phyloP scores from a whole-genome alignment of 1,284 basidiomycete genomes.

The Rhizoctonia solani region DNA sequence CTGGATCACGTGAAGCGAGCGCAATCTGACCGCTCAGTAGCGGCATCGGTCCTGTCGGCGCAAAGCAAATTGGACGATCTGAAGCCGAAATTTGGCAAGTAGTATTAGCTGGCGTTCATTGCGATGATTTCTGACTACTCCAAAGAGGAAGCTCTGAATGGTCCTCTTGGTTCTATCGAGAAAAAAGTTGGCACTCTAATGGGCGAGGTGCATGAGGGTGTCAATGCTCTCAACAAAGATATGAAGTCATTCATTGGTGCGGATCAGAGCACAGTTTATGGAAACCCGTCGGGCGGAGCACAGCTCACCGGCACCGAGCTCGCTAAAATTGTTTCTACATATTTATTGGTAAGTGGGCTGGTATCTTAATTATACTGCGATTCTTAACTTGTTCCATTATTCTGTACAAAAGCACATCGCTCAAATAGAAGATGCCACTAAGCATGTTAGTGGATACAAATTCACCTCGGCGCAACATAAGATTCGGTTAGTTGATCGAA shows the following conservation, averaged over 20 bases:
- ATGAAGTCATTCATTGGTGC: slow-evolving; percentile 2
- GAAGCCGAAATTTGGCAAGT: slow-evolving; percentile 11
- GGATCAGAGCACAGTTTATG: neutral
- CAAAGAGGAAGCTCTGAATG: slow-evolving; percentile 11
- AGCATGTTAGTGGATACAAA: slow-evolving; percentile 17
- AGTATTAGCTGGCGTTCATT: neutral
- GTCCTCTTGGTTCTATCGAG: slow-evolving; percentile 25
- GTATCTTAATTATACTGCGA: neutral
- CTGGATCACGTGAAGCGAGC: neutral
- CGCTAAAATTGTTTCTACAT: slow-evolving; percentile 6
- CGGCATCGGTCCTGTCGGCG: slow-evolving; percentile 1
- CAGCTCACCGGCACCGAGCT: slow-evolving; percentile 9
- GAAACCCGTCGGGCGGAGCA: neutral
- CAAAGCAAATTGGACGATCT: slow-evolving; percentile 14
- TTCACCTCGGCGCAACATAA: slow-evolving; percentile 19
- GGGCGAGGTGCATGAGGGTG: neutral
- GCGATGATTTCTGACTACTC: neutral
- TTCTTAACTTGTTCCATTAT: neutral
- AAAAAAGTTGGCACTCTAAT: neutral
- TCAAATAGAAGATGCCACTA: slow-evolving; percentile 2
- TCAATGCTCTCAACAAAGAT: neutral
- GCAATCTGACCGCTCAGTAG: neutral
- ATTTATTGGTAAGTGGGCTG: neutral
- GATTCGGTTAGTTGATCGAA: slow-evolving; percentile 4
- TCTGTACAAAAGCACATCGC: too few species aligned